Conservation (phyloP, 495 filamentous ascomycete species). For the Xylaria acuta region DNA sequence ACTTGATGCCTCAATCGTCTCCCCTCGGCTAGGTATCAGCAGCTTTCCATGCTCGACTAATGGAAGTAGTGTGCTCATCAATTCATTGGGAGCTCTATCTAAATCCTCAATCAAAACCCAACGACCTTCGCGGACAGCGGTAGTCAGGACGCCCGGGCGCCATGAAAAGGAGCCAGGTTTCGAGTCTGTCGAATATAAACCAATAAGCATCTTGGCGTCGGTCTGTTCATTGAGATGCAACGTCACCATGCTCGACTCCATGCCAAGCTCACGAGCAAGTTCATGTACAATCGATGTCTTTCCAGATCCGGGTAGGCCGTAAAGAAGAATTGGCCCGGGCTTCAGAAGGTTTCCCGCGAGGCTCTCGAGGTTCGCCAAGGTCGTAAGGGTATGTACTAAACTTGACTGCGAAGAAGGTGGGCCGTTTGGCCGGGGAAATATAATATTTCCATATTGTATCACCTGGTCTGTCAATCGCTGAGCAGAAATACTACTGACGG, state of each 20-base stretch:
- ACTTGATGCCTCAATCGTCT: constrained; percentile 78
- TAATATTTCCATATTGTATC: constrained; percentile 60
- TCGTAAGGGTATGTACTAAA: constrained; percentile 76
- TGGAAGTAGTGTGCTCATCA: constrained; percentile 88
- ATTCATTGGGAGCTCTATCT: constrained; percentile 92
- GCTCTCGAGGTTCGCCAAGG: constrained; percentile 68
- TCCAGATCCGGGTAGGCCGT: constrained; percentile 84
- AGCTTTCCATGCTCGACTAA: constrained; percentile 89
- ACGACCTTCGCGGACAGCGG: constrained; percentile 88
- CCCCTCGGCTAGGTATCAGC: constrained; percentile 82
- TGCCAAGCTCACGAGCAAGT: constrained; percentile 75
- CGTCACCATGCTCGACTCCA: constrained; percentile 79
- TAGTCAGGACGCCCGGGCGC: constrained; percentile 92
- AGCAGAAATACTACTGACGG: constrained; percentile 29
- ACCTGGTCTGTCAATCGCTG: constrained; percentile 51
- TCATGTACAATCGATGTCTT: constrained; percentile 90
- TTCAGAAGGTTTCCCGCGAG: constrained; percentile 70
- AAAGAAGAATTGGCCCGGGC: constrained; percentile 74
- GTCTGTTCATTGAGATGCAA: constrained; percentile 97
- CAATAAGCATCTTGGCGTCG: constrained; percentile 92
- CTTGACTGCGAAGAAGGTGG: constrained; percentile 55
- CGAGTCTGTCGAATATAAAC: constrained; percentile 85
- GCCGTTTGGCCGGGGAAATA: constrained; percentile 70
- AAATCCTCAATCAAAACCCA: constrained; percentile 98
- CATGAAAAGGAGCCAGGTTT: constrained; percentile 88